phyloP scores from a whole-genome alignment of 768 basidiomycete genomes.

The Clitopilus passeckerianus region DNA sequence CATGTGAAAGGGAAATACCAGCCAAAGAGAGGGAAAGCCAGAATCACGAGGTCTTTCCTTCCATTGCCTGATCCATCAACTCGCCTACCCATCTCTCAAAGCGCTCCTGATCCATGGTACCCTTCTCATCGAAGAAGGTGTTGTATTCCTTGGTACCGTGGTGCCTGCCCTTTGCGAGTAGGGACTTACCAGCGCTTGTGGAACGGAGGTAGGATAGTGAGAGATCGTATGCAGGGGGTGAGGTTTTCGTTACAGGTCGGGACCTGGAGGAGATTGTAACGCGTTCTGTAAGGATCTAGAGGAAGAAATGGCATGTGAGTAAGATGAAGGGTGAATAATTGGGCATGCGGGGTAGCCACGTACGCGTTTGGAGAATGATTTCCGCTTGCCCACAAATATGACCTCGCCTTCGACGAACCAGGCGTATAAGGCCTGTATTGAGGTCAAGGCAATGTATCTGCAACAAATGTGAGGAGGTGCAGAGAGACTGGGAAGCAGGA shows the following conservation, averaged over 20 bases:
- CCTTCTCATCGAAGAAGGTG: conserved; percentile 77
- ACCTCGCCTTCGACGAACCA: conserved; percentile 81
- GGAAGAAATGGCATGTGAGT: conserved; percentile 28
- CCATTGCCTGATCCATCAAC: conserved; percentile 69
- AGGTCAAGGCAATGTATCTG: conserved; percentile 75
- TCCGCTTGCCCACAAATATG: conserved; percentile 86
- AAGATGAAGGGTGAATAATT: conserved; percentile 16
- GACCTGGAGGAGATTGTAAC: conserved; percentile 76
- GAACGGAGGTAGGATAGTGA: conserved; percentile 70
- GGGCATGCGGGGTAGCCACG: conserved; percentile 17
- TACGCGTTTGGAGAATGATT: conserved; percentile 84
- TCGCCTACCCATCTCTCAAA: conserved; percentile 80
- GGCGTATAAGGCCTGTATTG: conserved; percentile 73
- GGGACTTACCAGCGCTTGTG: conserved; percentile 79
- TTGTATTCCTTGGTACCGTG: conserved; percentile 55
- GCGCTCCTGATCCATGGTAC: conserved; percentile 67
- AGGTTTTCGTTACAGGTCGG: conserved; percentile 43
- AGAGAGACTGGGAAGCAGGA: conserved; percentile 5
- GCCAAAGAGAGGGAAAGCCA: neutral
- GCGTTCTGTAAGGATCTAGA: conserved; percentile 85
- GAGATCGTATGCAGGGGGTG: conserved; percentile 65
- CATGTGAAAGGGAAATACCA: neutral
- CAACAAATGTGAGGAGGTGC: neutral
- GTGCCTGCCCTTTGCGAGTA: conserved; percentile 67
- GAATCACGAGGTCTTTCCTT: conserved; percentile 47